These are phyloP conservation scores for Dinochytrium kinnereticum DNA, from an alignment of 371 early-diverging fungal species.

Conservation along the genomic window DNA sequence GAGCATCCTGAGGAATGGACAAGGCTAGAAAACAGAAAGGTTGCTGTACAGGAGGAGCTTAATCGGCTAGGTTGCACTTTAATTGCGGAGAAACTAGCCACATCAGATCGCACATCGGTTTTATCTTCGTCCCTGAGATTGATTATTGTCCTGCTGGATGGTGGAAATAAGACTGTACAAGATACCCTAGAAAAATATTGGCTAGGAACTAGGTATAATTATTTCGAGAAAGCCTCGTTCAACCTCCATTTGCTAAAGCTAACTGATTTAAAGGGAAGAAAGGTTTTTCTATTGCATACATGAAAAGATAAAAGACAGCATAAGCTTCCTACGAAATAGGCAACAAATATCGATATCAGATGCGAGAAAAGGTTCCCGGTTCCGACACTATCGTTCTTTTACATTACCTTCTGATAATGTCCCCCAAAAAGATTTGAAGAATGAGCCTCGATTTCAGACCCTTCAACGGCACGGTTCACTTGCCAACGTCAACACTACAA, in stretches of 20 bases:
- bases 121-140: slow-evolving; percentile 52
- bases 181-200: slow-evolving; percentile 54
- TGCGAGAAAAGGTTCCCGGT: background rate
- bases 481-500: too few species aligned
- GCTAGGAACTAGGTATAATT: slow-evolving; percentile 50
- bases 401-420: background rate
- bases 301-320: slow-evolving; percentile 51
- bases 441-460: too few species aligned
- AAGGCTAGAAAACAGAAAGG: slow-evolving; percentile 44
- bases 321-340: slow-evolving; percentile 52
- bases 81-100: slow-evolving; percentile 59
- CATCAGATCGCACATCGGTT: slow-evolving; percentile 48
- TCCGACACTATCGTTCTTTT: background rate
- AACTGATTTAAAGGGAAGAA: slow-evolving; percentile 52
- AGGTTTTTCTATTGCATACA: slow-evolving; percentile 65
- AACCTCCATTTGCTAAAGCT: background rate
- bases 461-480: too few species aligned
- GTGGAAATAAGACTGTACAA: slow-evolving; percentile 64
- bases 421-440: too few species aligned
- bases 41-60: slow-evolving; percentile 51
- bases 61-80: slow-evolving; percentile 60
- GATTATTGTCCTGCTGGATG: slow-evolving; percentile 59
- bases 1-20: slow-evolving; percentile 41
- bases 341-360: slow-evolving; percentile 3
- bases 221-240: background rate